Evolutionary conservation across 2,329 filamentous ascomycete genomes (phyloP).

Genomic region (Nothopassalora personata): DNA sequence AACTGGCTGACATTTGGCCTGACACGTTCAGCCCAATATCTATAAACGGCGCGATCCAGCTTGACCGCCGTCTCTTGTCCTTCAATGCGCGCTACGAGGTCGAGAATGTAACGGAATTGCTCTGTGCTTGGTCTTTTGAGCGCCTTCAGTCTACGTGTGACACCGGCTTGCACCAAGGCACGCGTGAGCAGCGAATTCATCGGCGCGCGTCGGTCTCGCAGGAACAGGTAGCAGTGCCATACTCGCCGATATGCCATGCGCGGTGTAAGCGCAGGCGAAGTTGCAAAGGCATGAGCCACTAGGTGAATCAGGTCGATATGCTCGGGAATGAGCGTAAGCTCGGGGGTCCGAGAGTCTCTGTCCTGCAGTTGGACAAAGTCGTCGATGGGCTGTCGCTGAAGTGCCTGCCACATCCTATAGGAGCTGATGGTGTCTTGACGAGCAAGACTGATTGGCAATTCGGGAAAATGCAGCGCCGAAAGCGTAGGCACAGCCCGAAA

Average conservation of each 20-base stretch:
- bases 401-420: not conserved
- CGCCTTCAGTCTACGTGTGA: conserved; percentile 40
- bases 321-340: conserved; percentile 28
- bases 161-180: conserved; percentile 47
- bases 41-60: conserved; percentile 27
- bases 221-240: conserved; percentile 43
- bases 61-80: conserved; percentile 37
- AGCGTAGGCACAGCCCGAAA: conserved; percentile 17
- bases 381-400: conserved; percentile 5
- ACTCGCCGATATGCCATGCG: conserved; percentile 44
- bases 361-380: conserved; percentile 1
- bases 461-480: conserved; percentile 15
- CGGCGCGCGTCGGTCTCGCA: conserved; percentile 39
- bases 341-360: not conserved
- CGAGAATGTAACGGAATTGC: conserved; percentile 41
- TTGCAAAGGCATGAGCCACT: conserved; percentile 42
- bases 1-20: not conserved
- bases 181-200: conserved; percentile 41
- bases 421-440: not conserved
- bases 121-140: conserved; percentile 30
- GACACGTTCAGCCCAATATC: conserved; percentile 10
- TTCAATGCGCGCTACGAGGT: conserved; percentile 41
- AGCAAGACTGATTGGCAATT: conserved; percentile 21
- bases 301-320: conserved; percentile 42
- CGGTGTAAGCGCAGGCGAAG: conserved; percentile 33